These are phyloP conservation scores for Inga leiocalycina DNA, from an alignment of 306 rosid genomes.

Conservation along the genomic window DNA sequence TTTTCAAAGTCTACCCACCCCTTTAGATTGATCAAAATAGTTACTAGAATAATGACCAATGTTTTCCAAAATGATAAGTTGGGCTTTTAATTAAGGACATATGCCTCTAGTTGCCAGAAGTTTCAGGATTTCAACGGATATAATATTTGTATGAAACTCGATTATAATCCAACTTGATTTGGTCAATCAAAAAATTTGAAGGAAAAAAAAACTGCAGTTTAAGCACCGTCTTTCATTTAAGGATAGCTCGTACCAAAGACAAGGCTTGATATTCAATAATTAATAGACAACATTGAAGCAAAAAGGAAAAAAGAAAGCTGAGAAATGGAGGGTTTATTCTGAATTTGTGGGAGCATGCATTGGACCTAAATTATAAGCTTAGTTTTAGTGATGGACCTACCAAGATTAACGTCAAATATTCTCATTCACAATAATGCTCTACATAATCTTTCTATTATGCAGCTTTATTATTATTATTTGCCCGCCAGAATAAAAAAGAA, in stretches of 20 bases:
- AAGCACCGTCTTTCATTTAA: neutral
- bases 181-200: neutral
- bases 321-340: conserved; percentile 3
- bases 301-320: neutral
- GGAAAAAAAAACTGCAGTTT: neutral
- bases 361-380: conserved; percentile 53
- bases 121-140: neutral
- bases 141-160: conserved; percentile 4
- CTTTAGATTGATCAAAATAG: neutral
- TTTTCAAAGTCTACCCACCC: neutral
- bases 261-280: conserved; percentile 32
- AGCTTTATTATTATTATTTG: neutral
- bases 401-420: conserved; percentile 40
- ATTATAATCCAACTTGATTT: conserved; percentile 1
- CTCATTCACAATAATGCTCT: conserved; percentile 41
- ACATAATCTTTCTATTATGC: conserved; percentile 36
- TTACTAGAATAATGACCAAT: neutral
- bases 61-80: neutral
- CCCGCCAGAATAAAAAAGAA: conserved; percentile 12
- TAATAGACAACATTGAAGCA: conserved; percentile 2
- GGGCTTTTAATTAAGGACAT: neutral
- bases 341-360: conserved; percentile 42
- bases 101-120: neutral
- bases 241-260: conserved; percentile 19
- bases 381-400: conserved; percentile 49